These are phyloP conservation scores for Teunomyces pallodes DNA, from an alignment of 805 yeast species.

Conservation along the genomic window DNA sequence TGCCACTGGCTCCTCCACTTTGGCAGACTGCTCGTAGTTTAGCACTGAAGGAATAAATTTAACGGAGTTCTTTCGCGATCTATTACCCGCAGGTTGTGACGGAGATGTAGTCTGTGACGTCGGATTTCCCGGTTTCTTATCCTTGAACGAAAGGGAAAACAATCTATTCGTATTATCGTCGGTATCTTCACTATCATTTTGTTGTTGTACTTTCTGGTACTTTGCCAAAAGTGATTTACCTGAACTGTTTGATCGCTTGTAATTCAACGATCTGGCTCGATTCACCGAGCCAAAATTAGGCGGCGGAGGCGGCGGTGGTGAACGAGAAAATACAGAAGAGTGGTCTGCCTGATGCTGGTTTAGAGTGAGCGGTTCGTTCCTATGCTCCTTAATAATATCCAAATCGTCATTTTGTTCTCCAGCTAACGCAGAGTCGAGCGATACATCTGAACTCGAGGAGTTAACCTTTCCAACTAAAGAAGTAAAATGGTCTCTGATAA, in stretches of 20 bases:
- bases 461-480: slow-evolving; percentile 9
- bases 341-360: neutral
- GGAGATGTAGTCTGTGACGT: slow-evolving; percentile 1
- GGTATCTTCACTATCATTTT: slow-evolving; percentile 15
- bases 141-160: slow-evolving; percentile 17
- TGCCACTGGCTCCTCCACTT: slow-evolving; percentile 5
- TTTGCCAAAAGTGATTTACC: slow-evolving; percentile 15
- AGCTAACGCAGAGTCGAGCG: slow-evolving; percentile 8
- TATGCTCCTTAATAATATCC: slow-evolving; percentile 20
- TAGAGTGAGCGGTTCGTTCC: slow-evolving; percentile 10
- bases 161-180: slow-evolving; percentile 8
- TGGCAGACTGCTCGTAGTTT: slow-evolving; percentile 8
- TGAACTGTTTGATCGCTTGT: slow-evolving; percentile 11
- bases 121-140: neutral
- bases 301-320: slow-evolving; percentile 7
- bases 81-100: neutral
- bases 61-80: slow-evolving; percentile 26
- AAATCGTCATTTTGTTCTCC: slow-evolving; percentile 15
- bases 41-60: slow-evolving; percentile 30
- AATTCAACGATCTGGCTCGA: slow-evolving; percentile 26
- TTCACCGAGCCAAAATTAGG: slow-evolving; percentile 11
- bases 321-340: neutral
- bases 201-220: slow-evolving; percentile 14
- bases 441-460: slow-evolving; percentile 8
- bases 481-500: slow-evolving; percentile 20